Conservation (phyloP, 1,139 yeast genomes). For the Dujonia santamariae region DNA sequence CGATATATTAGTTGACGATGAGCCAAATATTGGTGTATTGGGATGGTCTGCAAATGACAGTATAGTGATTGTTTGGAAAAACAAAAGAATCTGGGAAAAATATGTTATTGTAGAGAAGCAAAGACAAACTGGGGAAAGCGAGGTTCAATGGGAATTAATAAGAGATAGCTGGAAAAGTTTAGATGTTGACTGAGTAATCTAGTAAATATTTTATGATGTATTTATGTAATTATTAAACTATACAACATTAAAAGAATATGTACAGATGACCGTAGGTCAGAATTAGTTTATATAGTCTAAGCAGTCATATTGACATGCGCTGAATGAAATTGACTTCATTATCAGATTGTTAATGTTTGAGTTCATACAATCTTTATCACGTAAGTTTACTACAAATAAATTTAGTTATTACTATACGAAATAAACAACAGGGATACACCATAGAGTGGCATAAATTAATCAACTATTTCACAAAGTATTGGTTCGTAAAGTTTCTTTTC, state of each 20-base stretch:
- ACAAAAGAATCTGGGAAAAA: slow-evolving; percentile 79
- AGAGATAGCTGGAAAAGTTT: slow-evolving; percentile 79
- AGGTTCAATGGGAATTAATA: slow-evolving; percentile 53
- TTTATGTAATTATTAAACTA: too few relatives aligned
- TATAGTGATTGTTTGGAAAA: slow-evolving; percentile 69
- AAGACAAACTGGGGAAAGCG: slow-evolving; percentile 10
- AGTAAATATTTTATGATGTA: too few relatives aligned
- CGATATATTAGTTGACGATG: slow-evolving; percentile 30
- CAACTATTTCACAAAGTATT: slow-evolving; percentile 34
- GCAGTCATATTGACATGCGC: too few relatives aligned
- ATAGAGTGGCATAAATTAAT: slow-evolving; percentile 1
- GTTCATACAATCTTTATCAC: too few relatives aligned
- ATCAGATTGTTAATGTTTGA: too few relatives aligned
- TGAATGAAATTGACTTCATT: too few relatives aligned
- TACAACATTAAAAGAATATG: too few relatives aligned
- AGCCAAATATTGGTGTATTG: slow-evolving; percentile 64
- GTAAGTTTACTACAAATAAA: too few relatives aligned
- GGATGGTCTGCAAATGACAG: slow-evolving; percentile 79
- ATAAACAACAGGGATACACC: neutral
- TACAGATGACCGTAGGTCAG: too few relatives aligned
- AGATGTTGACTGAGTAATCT: slow-evolving; percentile 18
- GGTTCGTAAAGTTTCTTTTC: slow-evolving; percentile 36
- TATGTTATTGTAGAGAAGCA: slow-evolving; percentile 57
- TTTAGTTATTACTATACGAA: too few relatives aligned
- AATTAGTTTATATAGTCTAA: too few relatives aligned